Evolutionary conservation across 805 yeast genomes (phyloP).

Genomic region (Ogataea nonfermentans): DNA sequence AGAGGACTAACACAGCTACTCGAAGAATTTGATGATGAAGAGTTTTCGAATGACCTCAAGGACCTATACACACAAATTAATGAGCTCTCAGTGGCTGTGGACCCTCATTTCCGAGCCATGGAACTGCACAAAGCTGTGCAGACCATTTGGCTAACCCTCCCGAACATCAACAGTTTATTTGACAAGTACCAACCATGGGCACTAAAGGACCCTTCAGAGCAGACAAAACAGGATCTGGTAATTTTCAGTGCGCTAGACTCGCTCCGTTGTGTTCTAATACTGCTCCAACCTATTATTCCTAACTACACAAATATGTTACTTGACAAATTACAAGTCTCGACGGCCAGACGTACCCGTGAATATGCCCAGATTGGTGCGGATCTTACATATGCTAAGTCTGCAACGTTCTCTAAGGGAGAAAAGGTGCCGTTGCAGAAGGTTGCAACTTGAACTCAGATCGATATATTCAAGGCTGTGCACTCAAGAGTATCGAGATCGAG

Average conservation of each 20-base stretch:
- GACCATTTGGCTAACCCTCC: slow-evolving; percentile 57
- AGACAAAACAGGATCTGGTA: slow-evolving; percentile 45
- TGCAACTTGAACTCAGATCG: slow-evolving; percentile 9
- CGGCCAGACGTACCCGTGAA: slow-evolving; percentile 39
- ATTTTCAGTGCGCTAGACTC: slow-evolving; percentile 70
- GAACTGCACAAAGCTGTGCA: slow-evolving; percentile 56
- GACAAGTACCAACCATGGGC: slow-evolving; percentile 80
- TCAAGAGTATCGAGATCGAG: slow-evolving; percentile 58
- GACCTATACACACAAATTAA: slow-evolving; percentile 24
- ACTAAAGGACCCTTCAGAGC: slow-evolving; percentile 32
- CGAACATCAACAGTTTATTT: slow-evolving; percentile 61
- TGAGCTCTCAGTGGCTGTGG: slow-evolving; percentile 27
- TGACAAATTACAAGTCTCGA: slow-evolving; percentile 58
- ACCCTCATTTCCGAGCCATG: slow-evolving; percentile 42
- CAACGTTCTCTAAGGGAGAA: slow-evolving; percentile 32
- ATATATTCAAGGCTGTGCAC: slow-evolving; percentile 46
- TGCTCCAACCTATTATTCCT: slow-evolving; percentile 76
- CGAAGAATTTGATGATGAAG: slow-evolving; percentile 10
- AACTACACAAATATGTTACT: slow-evolving; percentile 52
- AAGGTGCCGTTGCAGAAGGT: slow-evolving; percentile 33
- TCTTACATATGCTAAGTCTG: slow-evolving; percentile 54
- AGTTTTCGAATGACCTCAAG: slow-evolving; percentile 18
- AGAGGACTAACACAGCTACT: slow-evolving; percentile 29
- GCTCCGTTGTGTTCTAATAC: slow-evolving; percentile 61
- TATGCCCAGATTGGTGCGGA: slow-evolving; percentile 59